Base-by-base conservation (phyloP, 2,329 filamentous ascomycete species). In the Fusarium nelsonii region DNA sequence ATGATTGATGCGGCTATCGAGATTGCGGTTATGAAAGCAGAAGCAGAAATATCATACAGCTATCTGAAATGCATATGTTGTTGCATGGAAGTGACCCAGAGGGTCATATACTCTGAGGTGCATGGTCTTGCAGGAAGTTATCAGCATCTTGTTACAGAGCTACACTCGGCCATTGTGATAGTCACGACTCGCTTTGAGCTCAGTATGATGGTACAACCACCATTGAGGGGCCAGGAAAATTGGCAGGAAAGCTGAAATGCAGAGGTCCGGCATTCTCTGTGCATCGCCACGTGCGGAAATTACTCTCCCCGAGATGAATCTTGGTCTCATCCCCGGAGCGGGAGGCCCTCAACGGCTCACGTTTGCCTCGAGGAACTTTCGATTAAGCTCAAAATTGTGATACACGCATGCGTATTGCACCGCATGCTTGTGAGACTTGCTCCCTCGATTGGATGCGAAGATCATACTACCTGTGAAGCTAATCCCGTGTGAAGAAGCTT, bases 121-220 rank as follows among this genome's bases (percentile, higher is more conserved):
- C 78, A 82, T 41, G 50, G 51, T 12, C 37, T 51, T 8, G 49
- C 43, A 28, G 49, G 44, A 39, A 7, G 46, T 39, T 12, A 15
- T 16, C 23, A 15, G 12, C 16, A n/a, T 7, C 32, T 15, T 28
- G 6, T 36, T 9, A 11, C 46, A 37, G 20, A 32, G 34, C 18
- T 23, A 28, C n/a, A 12, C 8, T 18, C 16, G 12, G 10, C 12
- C 4, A 6, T 16, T 18, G 15, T 20, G 34, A 40, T 48, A 83
- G 80, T 77, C 84, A 26, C 82, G 82, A 40, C 81, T 82, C 6
- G 82, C 83, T 3, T 84, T 62, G 83, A 85, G 63, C 72, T 85
- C 51, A 81, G 81, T 3, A 74, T 84, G 23, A 79, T 79, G 61
- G 79, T 82, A 71, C 23, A 70, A 28, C 12, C 20, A 8, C 33